A percentile compares a stretch with the other conserved stretches of the same genome.
phyloP scores from a whole-genome alignment of 768 basidiomycete genomes.

The Suillus tomentosus region DNA sequence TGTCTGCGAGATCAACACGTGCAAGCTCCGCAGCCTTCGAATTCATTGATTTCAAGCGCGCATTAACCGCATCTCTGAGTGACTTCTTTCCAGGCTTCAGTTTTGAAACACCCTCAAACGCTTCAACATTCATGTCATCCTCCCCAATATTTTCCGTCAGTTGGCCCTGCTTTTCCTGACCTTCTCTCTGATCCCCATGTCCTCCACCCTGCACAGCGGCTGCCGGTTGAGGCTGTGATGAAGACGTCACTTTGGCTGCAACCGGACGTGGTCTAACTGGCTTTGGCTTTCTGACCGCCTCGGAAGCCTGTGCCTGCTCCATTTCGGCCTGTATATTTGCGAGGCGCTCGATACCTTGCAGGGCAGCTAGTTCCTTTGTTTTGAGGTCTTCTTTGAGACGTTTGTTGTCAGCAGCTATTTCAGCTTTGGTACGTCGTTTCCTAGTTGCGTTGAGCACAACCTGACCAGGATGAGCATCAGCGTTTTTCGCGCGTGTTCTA shows the following conservation, averaged over 20 bases:
- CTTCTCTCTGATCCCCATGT: neutral
- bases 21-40: neutral
- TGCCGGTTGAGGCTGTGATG: too few species aligned
- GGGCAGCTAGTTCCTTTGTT: neutral
- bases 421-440: slow-evolving; percentile 6
- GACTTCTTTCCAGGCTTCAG: neutral
- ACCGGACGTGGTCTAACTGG: slow-evolving; percentile 10
- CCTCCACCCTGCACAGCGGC: neutral
- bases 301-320: neutral
- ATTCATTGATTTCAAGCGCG: neutral
- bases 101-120: neutral
- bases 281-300: neutral
- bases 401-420: slow-evolving; percentile 16
- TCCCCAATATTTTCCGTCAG: neutral
- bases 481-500: neutral
- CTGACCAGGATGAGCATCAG: neutral
- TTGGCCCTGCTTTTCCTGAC: neutral
- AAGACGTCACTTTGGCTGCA: neutral
- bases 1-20: neutral
- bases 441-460: neutral
- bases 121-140: neutral
- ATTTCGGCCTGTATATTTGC: slow-evolving; percentile 7
- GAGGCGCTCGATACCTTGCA: slow-evolving; percentile 6
- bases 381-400: slow-evolving; percentile 4
- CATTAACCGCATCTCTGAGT: neutral